Conservation (phyloP, 345 rosid species). For the Melaleuca alternifolia region DNA sequence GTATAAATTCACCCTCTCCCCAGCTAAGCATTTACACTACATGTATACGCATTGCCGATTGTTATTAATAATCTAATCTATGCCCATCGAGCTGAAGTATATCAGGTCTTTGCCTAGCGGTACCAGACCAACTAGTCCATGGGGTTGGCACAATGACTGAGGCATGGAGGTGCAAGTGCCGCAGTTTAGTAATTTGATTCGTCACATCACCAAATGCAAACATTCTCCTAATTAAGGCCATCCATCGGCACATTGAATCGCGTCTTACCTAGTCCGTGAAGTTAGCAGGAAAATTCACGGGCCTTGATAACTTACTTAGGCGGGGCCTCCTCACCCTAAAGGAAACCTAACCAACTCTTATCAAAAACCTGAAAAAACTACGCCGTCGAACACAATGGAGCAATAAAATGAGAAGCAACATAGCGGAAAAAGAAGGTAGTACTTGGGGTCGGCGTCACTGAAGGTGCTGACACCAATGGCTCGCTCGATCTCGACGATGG, state of each 20-base stretch:
- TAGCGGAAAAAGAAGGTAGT: background rate
- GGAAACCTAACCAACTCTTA: background rate
- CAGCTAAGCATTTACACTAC: background rate
- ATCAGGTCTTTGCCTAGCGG: background rate
- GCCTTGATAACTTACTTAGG: background rate
- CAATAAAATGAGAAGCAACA: background rate
- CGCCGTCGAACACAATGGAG: background rate
- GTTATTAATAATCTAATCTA: background rate
- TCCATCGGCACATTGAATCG: background rate
- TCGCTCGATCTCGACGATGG: conserved; percentile 48
- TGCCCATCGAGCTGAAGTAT: background rate
- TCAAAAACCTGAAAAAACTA: background rate
- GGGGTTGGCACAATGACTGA: background rate
- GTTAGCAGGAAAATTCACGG: background rate
- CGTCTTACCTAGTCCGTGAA: background rate
- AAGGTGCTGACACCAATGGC: conserved; percentile 81
- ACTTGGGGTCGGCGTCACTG: conserved; percentile 56
- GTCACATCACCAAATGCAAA: background rate
- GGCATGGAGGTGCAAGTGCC: background rate
- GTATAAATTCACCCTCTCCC: background rate
- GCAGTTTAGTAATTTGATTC: background rate
- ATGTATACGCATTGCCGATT: background rate
- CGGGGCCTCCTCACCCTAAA: background rate
- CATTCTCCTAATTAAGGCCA: background rate
- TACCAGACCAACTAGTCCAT: background rate